These are phyloP conservation scores for Trichomonas gallinae DNA, from an alignment of 208 protist genomes.

Conservation along the genomic window DNA sequence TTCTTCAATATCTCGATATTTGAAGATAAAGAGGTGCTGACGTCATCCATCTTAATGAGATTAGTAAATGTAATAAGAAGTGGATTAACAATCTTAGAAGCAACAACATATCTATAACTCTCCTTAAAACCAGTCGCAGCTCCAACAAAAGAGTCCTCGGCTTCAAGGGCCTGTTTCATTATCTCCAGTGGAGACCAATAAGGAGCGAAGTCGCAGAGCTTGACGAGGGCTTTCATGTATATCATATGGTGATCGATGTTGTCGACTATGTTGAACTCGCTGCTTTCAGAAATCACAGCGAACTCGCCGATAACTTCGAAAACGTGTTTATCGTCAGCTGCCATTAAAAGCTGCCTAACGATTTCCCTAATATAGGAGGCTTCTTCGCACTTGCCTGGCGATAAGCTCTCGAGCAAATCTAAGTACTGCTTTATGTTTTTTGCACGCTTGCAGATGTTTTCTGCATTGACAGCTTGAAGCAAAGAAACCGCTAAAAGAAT, in stretches of 20 bases:
- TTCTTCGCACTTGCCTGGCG: background rate
- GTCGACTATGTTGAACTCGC: background rate
- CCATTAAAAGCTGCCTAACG: background rate
- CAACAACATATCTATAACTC: background rate
- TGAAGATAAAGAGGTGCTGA: background rate
- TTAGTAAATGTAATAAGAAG: background rate
- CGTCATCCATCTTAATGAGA: background rate
- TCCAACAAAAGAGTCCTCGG: background rate
- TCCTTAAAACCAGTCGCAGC: background rate
- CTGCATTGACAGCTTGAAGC: background rate
- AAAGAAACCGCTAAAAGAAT: background rate
- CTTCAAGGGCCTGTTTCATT: background rate
- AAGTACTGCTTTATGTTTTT: background rate
- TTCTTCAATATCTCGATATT: background rate
- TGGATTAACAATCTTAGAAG: background rate
- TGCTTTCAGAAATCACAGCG: background rate
- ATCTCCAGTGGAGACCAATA: background rate
- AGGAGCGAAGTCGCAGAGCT: background rate
- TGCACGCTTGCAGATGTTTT: background rate
- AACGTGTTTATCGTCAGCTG: background rate
- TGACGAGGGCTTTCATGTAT: background rate
- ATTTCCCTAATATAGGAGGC: background rate
- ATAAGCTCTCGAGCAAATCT: background rate
- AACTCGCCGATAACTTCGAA: background rate
- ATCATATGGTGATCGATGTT: background rate